These are phyloP conservation scores for Paramecium pentaurelia DNA, from an alignment of 73 alveolate species.

Conservation along the genomic window DNA sequence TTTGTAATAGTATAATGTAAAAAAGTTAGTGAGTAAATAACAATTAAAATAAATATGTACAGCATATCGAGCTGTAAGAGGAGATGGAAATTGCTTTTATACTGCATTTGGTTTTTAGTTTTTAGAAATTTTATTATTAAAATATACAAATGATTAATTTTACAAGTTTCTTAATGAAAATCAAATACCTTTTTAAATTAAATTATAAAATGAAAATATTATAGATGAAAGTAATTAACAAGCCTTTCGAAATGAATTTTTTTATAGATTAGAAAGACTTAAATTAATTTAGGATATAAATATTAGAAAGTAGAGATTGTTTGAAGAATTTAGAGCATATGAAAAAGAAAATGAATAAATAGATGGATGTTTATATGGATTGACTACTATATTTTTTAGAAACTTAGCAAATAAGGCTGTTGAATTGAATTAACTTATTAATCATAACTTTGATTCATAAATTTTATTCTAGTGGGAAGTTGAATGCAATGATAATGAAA, in stretches of 20 bases:
- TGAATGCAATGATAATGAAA: background rate
- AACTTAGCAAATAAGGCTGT: background rate
- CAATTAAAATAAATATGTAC: background rate
- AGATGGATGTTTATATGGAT: background rate
- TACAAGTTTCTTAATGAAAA: background rate
- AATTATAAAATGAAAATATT: background rate
- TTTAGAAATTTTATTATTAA: background rate
- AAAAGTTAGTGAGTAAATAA: background rate
- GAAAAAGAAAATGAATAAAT: background rate
- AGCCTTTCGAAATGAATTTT: background rate
- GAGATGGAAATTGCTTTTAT: constrained; percentile 24
- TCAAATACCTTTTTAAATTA: background rate
- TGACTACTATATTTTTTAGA: background rate
- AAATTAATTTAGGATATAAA: background rate
- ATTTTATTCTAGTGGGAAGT: background rate
- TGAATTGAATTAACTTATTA: background rate
- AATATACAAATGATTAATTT: background rate
- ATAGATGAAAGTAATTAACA: background rate
- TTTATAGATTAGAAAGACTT: background rate
- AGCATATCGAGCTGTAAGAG: background rate
- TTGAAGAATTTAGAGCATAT: background rate
- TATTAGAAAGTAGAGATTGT: background rate
- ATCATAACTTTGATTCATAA: background rate
- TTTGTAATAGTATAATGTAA: background rate
- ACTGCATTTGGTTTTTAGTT: background rate